phyloP scores from a whole-genome alignment of 2,329 filamentous ascomycete genomes.

The Fusarium mexicanum region DNA sequence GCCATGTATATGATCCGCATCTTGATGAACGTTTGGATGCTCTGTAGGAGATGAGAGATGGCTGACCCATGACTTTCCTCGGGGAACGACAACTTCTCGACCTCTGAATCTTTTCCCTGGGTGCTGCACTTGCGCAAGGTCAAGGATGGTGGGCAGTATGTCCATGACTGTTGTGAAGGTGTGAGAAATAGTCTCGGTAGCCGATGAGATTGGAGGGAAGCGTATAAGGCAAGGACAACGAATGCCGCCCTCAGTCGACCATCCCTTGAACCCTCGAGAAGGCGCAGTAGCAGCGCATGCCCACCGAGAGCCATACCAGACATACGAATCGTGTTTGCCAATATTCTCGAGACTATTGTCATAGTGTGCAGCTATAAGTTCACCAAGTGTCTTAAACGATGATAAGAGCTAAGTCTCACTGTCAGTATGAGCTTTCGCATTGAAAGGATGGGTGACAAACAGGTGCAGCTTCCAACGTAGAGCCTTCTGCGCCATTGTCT shows the following conservation, averaged over 20 bases:
- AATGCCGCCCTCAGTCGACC: constrained; percentile 41
- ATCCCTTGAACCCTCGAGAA: constrained; percentile 48
- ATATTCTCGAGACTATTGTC: constrained; percentile 61
- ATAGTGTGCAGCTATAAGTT: constrained; percentile 50
- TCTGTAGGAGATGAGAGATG: constrained; percentile 3
- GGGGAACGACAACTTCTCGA: constrained; percentile 2
- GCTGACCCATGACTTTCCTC: constrained; percentile 20
- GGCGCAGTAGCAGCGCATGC: constrained; percentile 53
- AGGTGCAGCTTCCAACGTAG: constrained; percentile 66
- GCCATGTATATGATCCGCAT: constrained; percentile 59
- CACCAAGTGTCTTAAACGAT: background rate
- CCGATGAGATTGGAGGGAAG: constrained; percentile 42
- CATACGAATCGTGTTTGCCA: constrained; percentile 64
- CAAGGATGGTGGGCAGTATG: constrained; percentile 57
- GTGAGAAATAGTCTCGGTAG: constrained; percentile 47
- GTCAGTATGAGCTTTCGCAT: background rate
- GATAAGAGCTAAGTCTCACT: background rate
- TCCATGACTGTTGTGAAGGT: constrained; percentile 57
- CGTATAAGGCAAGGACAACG: constrained; percentile 19
- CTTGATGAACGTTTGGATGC: constrained; percentile 13
- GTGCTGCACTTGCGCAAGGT: constrained; percentile 57
- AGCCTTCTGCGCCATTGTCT: constrained; percentile 65
- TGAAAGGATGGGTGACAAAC: constrained; percentile 43
- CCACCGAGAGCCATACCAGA: constrained; percentile 69
- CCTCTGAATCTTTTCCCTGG: constrained; percentile 42